A percentile compares a stretch with the other conserved stretches of the same genome.
These are phyloP conservation scores for Phytophthora chlamydospora DNA, from an alignment of 352 stramenopile species.

Conservation along the genomic window DNA sequence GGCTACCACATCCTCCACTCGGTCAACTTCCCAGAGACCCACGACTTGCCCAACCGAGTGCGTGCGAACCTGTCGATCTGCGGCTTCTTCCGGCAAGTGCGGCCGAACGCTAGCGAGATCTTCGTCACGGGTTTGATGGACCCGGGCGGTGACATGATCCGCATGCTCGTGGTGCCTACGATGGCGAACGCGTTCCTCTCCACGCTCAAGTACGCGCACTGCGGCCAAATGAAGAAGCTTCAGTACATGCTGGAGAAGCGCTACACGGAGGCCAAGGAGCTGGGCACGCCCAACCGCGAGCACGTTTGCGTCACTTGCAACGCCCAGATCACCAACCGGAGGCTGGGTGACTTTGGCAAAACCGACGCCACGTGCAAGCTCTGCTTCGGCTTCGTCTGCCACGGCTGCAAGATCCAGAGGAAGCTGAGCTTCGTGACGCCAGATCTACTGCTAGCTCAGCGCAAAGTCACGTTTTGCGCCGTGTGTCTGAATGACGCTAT, in stretches of 20 bases:
- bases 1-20: slow-evolving; percentile 49
- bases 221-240: slow-evolving; percentile 37
- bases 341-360: slow-evolving; percentile 29
- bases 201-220: slow-evolving; percentile 34
- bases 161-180: slow-evolving; percentile 26
- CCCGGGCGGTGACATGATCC: slow-evolving; percentile 22
- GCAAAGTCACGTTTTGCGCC: slow-evolving; percentile 44
- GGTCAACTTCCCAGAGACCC: slow-evolving; percentile 35
- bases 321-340: slow-evolving; percentile 15
- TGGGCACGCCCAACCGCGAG: slow-evolving; percentile 28
- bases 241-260: slow-evolving; percentile 31
- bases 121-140: slow-evolving; percentile 35
- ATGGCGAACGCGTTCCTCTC: slow-evolving; percentile 31
- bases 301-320: slow-evolving; percentile 29
- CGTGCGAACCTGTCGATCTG: slow-evolving; percentile 38
- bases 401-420: slow-evolving; percentile 29
- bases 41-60: slow-evolving; percentile 25
- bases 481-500: slow-evolving; percentile 38
- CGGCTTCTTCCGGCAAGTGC: slow-evolving; percentile 34
- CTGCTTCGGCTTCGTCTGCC: slow-evolving; percentile 33
- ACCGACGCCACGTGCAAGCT: slow-evolving; percentile 28
- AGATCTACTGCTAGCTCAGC: slow-evolving; percentile 29
- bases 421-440: slow-evolving; percentile 40
- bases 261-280: slow-evolving; percentile 22
- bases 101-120: slow-evolving; percentile 30